Percentiles rank a stretch among this genome's conserved stretches.
Evolutionary conservation across 1,284 basidiomycete species (phyloP).

Genomic region (Marasmius fiardii): DNA sequence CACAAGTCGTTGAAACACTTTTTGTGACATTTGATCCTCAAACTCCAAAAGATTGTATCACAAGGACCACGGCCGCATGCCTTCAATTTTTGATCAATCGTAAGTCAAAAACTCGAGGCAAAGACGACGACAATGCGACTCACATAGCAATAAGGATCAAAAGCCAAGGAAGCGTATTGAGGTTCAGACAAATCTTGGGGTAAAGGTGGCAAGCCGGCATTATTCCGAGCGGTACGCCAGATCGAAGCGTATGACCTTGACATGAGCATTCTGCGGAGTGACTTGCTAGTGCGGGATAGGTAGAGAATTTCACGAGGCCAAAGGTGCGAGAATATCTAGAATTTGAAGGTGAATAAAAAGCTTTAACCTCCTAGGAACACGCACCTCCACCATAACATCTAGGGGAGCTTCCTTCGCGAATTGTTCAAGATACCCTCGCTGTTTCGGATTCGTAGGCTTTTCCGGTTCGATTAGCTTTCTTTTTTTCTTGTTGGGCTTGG

Average conservation of each 20-base stretch:
- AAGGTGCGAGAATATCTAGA: conserved; percentile 24
- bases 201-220: conserved; percentile 9
- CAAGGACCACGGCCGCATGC: conserved; percentile 8
- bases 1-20: conserved; percentile 4
- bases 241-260: conserved; percentile 18
- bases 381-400: conserved; percentile 27
- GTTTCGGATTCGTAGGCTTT: not conserved
- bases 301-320: conserved; percentile 24
- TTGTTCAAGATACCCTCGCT: conserved; percentile 14
- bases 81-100: not conserved
- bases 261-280: conserved; percentile 24
- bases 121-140: not conserved
- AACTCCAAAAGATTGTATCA: conserved; percentile 10
- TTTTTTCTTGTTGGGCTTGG: not conserved
- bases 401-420: conserved; percentile 20
- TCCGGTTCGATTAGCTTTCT: not conserved
- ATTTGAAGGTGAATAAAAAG: no score
- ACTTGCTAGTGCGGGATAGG: conserved; percentile 25
- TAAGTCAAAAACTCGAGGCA: no score
- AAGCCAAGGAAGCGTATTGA: conserved; percentile 9
- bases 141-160: conserved; percentile 11
- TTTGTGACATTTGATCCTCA: conserved; percentile 8
- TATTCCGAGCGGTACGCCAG: conserved; percentile 20
- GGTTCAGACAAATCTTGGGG: conserved; percentile 10
- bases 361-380: no score